Conservation (phyloP, 2,329 filamentous ascomycete genomes). For the Fusarium gaditjirri region DNA sequence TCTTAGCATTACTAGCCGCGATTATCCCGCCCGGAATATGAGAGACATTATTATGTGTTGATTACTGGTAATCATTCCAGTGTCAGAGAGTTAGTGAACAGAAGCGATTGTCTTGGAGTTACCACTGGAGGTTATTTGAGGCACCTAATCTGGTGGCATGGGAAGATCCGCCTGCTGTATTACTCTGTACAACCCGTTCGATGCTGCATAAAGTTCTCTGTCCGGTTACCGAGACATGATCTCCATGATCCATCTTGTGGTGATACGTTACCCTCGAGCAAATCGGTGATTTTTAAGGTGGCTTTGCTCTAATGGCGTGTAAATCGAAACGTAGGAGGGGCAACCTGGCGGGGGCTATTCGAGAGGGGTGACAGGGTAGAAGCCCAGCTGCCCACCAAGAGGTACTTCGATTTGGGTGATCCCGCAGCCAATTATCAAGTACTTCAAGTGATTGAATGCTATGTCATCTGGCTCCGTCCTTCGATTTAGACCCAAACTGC, state of each 20-base stretch:
- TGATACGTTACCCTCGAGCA: constrained; percentile 21
- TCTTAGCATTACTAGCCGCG: not conserved
- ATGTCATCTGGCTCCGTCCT: constrained; percentile 40
- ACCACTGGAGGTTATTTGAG: not conserved
- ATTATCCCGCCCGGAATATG: not conserved
- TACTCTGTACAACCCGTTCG: constrained; percentile 20
- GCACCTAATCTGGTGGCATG: not conserved
- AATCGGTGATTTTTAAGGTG: constrained; percentile 34
- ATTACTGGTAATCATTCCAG: not conserved
- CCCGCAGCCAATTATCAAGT: constrained; percentile 1
- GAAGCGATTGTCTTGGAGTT: not conserved
- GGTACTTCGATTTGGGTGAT: constrained; percentile 13
- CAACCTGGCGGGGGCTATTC: constrained; percentile 41
- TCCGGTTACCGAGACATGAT: constrained; percentile 23
- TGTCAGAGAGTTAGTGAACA: not conserved
- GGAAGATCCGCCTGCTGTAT: constrained; percentile 2
- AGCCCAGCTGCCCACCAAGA: constrained; percentile 19
- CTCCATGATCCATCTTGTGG: constrained; percentile 1
- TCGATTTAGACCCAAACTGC: constrained; percentile 40
- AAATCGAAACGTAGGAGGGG: constrained; percentile 42
- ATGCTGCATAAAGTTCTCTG: constrained; percentile 15
- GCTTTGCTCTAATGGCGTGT: constrained; percentile 25
- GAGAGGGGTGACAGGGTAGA: constrained; percentile 17
- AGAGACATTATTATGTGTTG: not conserved
- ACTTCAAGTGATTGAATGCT: constrained; percentile 13